phyloP scores from a whole-genome alignment of 805 yeast genomes.

The Peterozyma xylosa region DNA sequence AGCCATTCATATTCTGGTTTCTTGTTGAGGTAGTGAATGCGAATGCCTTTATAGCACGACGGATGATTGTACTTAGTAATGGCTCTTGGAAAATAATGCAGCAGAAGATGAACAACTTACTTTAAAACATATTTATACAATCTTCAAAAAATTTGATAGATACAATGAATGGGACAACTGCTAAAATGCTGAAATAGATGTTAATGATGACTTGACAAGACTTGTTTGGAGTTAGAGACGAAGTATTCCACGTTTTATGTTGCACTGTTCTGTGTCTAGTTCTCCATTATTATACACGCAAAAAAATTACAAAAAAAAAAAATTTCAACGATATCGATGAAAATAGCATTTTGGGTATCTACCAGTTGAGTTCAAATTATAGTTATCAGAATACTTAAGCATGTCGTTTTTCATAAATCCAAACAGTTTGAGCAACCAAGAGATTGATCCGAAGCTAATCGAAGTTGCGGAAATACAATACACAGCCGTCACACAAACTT shows the following conservation, averaged over 20 bases:
- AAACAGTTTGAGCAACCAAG: constrained; percentile 32
- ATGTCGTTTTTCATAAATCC: constrained; percentile 63
- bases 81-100: not conserved
- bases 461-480: constrained; percentile 62
- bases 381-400: not conserved
- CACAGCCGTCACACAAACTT: constrained; percentile 53
- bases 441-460: constrained; percentile 53
- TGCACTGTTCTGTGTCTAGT: too few relatives aligned
- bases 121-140: too few relatives aligned
- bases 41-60: not conserved
- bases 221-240: too few relatives aligned
- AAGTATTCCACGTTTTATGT: too few relatives aligned
- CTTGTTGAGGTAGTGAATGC: constrained; percentile 8
- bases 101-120: too few relatives aligned
- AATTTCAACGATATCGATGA: not conserved
- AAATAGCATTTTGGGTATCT: not conserved
- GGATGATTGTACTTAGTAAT: too few relatives aligned
- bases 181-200: too few relatives aligned
- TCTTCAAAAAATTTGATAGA: too few relatives aligned
- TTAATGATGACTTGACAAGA: too few relatives aligned
- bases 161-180: too few relatives aligned
- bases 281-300: not conserved
- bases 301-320: not conserved
- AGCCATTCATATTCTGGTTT: not conserved
- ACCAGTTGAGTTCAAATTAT: not conserved